phyloP scores from a whole-genome alignment of 306 rosid species.

The Fagus crenata region DNA sequence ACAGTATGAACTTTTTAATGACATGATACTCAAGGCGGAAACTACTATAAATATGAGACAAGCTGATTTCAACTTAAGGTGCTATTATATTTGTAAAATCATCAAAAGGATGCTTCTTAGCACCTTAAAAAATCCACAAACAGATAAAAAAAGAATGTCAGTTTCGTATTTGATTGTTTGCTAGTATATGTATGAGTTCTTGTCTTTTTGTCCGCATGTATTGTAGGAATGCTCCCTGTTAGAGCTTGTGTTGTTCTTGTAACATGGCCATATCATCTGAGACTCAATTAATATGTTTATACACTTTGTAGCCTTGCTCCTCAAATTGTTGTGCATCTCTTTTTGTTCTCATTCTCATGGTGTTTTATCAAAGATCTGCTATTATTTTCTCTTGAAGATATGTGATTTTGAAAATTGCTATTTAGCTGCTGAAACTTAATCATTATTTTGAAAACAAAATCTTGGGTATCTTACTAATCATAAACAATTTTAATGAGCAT shows the following conservation, averaged over 20 bases:
- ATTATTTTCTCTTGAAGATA: not conserved
- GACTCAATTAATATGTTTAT: not conserved
- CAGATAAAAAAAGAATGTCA: not conserved
- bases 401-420: not conserved
- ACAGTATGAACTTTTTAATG: too few species aligned
- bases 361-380: not conserved
- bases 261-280: not conserved
- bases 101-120: not conserved
- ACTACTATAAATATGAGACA: not conserved
- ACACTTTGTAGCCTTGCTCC: not conserved
- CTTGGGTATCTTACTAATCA: not conserved
- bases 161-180: not conserved
- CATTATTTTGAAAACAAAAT: not conserved
- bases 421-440: not conserved
- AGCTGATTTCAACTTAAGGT: not conserved
- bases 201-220: not conserved
- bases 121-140: too few species aligned
- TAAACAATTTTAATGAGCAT: not conserved
- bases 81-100: not conserved
- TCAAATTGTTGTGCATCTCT: not conserved
- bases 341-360: too few species aligned
- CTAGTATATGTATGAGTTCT: not conserved
- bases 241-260: not conserved
- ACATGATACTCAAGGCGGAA: too few species aligned
- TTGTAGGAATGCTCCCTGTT: not conserved